Conservation (phyloP, 805 yeast species). For the Cephaloascus fragrans region DNA sequence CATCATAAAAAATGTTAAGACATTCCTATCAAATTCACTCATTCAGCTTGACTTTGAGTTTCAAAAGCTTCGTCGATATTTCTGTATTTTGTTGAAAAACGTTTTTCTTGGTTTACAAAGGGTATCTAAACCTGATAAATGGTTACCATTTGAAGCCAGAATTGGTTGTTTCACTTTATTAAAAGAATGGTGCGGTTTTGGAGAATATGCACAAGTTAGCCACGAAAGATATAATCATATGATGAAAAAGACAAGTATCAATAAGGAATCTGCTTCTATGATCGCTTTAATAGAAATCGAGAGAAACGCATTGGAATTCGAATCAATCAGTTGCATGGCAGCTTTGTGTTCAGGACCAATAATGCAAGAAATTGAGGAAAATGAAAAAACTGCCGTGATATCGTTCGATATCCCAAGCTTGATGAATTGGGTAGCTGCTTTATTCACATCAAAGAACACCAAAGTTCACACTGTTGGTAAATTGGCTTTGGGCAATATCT, state of each 20-base stretch:
- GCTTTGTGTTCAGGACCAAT: constrained; percentile 70
- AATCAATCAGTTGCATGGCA: constrained; percentile 81
- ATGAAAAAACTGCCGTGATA: constrained; percentile 39
- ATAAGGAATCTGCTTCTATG: constrained; percentile 36
- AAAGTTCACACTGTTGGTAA: constrained; percentile 54
- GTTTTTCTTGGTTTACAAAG: constrained; percentile 49
- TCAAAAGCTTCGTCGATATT: constrained; percentile 73
- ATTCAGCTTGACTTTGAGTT: constrained; percentile 60
- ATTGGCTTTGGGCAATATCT: constrained; percentile 58
- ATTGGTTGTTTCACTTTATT: constrained; percentile 72
- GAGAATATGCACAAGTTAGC: constrained; percentile 50
- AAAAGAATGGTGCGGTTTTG: constrained; percentile 94
- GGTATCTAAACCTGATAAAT: constrained; percentile 28
- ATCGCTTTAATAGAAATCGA: constrained; percentile 78
- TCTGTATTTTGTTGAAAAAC: constrained; percentile 72
- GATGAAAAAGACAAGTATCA: constrained; percentile 31
- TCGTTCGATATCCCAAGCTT: constrained; percentile 65
- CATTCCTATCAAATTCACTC: constrained; percentile 42
- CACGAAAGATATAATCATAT: constrained; percentile 57
- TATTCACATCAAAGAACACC: constrained; percentile 52
- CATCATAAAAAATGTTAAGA: constrained; percentile 52
- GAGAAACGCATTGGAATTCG: constrained; percentile 52
- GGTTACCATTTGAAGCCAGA: constrained; percentile 84
- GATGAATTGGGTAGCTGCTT: constrained; percentile 71
- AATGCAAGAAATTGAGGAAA: constrained; percentile 32